Base-by-base conservation (phyloP, 2,329 filamentous ascomycete genomes). In the Sarocladium kiliense region DNA sequence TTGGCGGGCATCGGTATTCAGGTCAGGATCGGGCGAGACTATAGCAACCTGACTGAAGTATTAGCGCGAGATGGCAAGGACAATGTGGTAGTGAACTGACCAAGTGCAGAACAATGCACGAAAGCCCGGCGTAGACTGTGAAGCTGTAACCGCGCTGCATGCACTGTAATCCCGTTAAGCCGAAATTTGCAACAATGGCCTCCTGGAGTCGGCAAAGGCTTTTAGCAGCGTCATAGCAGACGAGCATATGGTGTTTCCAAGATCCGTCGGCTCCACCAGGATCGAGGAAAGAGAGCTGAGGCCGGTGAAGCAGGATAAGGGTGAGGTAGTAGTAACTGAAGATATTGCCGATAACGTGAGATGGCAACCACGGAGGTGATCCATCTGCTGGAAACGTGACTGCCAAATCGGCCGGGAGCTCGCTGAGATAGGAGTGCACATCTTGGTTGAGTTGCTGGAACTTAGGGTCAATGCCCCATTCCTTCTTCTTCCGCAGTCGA, bases 101-200 rank as follows among this genome's bases (percentile, higher is more conserved):
- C 71, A 97, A 72, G 70, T 97, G 92, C 55, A 97, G 80, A 71
- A 97, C 92, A 23, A 93, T 92, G 74, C 92, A 96, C 1, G 91
- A 94, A 45, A 97, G 75, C 25, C 96, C 85, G 55, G 87, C 85
- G 66, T 97, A 97, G n/a, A 97, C 91, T 5, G 90, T 91, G 65
- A 96, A 97, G 70, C 92, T 96, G 67, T 96, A 91, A 37, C 93
- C 93, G 61, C 93, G 82, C 65, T 93, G 87, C 93, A 97, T 97
- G 72, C 87, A 95, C 62, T 94, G 79, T 16, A 97, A 77, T 0
- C 92, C 93, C 16, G 82, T 82, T 58, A 96, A 75, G 2, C 91
- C 90, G 68, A 86, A 96, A 0, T 82, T 81, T 54, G 87, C 80
- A 57, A 96, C 66, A 34, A 96, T 84, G 2, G 87, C 87, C 71